A percentile compares a stretch with the other conserved stretches of the same genome.
Conservation (phyloP, 1,284 basidiomycete genomes). For the Malassezia slooffiae region DNA sequence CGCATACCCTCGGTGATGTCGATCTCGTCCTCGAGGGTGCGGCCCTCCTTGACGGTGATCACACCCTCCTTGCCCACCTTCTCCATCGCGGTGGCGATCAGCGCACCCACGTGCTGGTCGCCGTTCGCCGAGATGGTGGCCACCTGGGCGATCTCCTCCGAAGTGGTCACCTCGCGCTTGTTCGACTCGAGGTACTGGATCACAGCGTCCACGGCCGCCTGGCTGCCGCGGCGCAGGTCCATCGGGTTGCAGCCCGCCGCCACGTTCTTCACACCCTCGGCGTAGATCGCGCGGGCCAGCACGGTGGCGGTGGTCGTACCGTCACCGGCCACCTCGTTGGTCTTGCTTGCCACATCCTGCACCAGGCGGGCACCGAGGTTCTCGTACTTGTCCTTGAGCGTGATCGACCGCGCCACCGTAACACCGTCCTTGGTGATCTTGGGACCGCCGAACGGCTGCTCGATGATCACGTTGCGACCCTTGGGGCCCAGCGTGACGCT, state of each 20-base stretch:
- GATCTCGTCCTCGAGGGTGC: conserved; percentile 92
- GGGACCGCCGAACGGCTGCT: conserved; percentile 90
- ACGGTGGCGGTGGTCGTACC: conserved; percentile 97
- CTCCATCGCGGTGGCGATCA: conserved; percentile 99
- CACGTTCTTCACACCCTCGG: conserved; percentile 98
- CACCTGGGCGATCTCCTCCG: conserved; percentile 92
- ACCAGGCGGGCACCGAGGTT: conserved; percentile 95
- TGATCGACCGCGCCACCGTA: conserved; percentile 88
- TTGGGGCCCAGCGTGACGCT: conserved; percentile 95
- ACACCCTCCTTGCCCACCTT: conserved; percentile 99
- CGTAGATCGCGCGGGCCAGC: conserved; percentile 89
- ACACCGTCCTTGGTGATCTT: conserved; percentile 99
- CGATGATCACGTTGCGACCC: conserved; percentile 97
- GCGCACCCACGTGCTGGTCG: conserved; percentile 79
- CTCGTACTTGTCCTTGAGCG: conserved; percentile 91
- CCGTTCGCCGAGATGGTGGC: conserved; percentile 98
- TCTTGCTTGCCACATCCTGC: conserved; percentile 90
- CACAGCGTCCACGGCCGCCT: conserved; percentile 90
- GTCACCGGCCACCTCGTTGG: conserved; percentile 94
- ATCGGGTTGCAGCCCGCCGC: conserved; percentile 98
- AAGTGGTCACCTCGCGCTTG: conserved; percentile 89
- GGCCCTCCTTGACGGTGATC: conserved; percentile 97
- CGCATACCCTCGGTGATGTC: conserved; percentile 99
- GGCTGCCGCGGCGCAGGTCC: conserved; percentile 91
- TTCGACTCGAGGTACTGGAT: conserved; percentile 80